These are phyloP conservation scores for Aspergillus calidoustus DNA, from an alignment of 2,329 filamentous ascomycete genomes.

Conservation along the genomic window DNA sequence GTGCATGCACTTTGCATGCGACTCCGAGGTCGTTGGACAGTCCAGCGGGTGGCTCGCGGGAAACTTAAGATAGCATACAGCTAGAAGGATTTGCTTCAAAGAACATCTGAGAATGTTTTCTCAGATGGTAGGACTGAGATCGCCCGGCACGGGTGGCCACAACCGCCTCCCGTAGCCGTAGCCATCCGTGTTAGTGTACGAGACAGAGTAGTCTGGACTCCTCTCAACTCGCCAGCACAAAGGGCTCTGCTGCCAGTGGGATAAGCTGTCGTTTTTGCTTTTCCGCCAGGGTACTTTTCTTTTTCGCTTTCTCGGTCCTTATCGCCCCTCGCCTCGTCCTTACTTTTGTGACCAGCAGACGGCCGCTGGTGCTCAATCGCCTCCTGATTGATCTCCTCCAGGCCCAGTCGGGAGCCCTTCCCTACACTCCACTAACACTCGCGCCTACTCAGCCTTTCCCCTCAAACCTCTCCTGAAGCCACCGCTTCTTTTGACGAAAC, in stretches of 20 bases:
- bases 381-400: constrained; percentile 9
- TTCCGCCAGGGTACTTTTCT: neutral
- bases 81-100: neutral
- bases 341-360: neutral
- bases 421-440: constrained; percentile 16
- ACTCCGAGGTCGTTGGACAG: neutral
- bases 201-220: neutral
- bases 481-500: constrained; percentile 22
- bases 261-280: constrained; percentile 11
- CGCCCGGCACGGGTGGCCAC: neutral
- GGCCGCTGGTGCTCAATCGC: constrained; percentile 7
- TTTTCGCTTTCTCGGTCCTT: constrained; percentile 7
- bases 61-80: neutral
- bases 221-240: neutral
- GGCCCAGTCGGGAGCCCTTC: constrained; percentile 13
- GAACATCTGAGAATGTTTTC: neutral
- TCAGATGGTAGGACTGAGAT: neutral
- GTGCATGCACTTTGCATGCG: neutral
- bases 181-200: neutral
- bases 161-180: constrained; percentile 9
- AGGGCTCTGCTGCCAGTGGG: neutral
- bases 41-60: neutral
- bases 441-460: constrained; percentile 10
- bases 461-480: constrained; percentile 23
- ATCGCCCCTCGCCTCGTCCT: neutral